A percentile compares a stretch with the other conserved stretches of the same genome.
These are phyloP conservation scores for Syzygium jambos DNA, from an alignment of 345 rosid species.

Conservation along the genomic window DNA sequence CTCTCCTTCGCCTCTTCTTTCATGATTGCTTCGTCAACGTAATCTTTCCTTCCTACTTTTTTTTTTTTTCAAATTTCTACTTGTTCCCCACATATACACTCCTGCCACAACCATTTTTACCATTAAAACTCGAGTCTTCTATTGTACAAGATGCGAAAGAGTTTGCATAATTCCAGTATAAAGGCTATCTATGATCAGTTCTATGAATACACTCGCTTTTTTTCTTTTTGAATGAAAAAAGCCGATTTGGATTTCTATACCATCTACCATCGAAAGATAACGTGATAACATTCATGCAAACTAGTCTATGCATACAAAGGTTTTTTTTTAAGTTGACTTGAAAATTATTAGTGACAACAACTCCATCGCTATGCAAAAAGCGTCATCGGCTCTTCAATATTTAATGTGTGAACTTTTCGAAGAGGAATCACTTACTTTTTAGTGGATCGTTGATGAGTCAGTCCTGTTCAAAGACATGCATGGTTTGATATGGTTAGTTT, in stretches of 20 bases:
- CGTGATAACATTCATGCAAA: background rate
- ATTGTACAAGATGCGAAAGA: background rate
- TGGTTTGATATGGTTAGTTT: background rate
- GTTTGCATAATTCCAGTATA: background rate
- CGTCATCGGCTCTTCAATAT: background rate
- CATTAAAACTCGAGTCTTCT: background rate
- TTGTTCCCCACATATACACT: background rate
- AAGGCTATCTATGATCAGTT: background rate
- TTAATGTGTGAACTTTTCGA: background rate
- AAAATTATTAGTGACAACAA: background rate
- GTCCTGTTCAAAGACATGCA: background rate
- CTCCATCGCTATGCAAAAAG: background rate
- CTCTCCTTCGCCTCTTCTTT: slow-evolving; percentile 76
- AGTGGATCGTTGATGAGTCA: background rate
- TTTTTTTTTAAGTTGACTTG: background rate
- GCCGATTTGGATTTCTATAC: background rate
- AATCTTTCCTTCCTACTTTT: background rate
- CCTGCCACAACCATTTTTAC: background rate
- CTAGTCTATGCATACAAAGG: background rate
- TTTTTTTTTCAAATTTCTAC: background rate
- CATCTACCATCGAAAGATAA: background rate
- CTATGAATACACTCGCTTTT: background rate
- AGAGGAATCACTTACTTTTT: background rate
- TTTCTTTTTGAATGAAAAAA: background rate
- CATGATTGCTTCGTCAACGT: slow-evolving; percentile 94